Conservation (phyloP, 1,139 yeast species). For the Sugiyamaella japonica region DNA sequence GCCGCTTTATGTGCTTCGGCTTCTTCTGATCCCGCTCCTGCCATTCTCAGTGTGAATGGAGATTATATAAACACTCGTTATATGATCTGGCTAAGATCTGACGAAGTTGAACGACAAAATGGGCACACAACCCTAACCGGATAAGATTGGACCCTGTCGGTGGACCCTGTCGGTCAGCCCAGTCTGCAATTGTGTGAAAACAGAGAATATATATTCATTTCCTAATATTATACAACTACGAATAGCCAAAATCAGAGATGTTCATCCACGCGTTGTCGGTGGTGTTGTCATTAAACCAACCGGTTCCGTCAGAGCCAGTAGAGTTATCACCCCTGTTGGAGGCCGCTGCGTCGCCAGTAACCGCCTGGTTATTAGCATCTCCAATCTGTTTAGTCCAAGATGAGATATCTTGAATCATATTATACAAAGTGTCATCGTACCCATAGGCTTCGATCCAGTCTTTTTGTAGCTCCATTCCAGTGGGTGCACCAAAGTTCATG, state of each 20-base stretch:
- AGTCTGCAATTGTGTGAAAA: background rate
- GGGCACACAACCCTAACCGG: background rate
- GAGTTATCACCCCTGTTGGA: constrained; percentile 10
- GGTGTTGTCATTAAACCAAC: constrained; percentile 26
- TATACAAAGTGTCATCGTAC: constrained; percentile 48
- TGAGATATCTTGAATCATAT: constrained; percentile 62
- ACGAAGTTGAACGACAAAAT: background rate
- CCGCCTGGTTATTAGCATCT: constrained; percentile 15
- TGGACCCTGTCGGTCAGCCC: background rate
- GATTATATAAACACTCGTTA: too few relatives aligned
- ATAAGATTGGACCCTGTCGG: background rate
- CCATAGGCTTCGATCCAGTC: constrained; percentile 46
- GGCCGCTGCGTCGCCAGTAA: constrained; percentile 1
- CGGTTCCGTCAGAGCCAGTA: constrained; percentile 18
- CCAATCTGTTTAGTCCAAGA: constrained; percentile 49
- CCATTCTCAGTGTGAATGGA: background rate
- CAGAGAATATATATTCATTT: too few relatives aligned
- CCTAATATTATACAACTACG: constrained; percentile 18
- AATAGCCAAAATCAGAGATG: constrained; percentile 28
- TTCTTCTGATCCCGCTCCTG: background rate
- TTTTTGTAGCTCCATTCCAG: constrained; percentile 17
- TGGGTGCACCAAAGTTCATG: constrained; percentile 22
- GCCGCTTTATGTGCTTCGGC: constrained; percentile 11
- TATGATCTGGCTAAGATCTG: background rate
- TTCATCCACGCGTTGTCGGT: constrained; percentile 30